A percentile compares a stretch with the other conserved stretches of the same genome.
phyloP scores from a whole-genome alignment of 805 yeast species.

The Candida maris region DNA sequence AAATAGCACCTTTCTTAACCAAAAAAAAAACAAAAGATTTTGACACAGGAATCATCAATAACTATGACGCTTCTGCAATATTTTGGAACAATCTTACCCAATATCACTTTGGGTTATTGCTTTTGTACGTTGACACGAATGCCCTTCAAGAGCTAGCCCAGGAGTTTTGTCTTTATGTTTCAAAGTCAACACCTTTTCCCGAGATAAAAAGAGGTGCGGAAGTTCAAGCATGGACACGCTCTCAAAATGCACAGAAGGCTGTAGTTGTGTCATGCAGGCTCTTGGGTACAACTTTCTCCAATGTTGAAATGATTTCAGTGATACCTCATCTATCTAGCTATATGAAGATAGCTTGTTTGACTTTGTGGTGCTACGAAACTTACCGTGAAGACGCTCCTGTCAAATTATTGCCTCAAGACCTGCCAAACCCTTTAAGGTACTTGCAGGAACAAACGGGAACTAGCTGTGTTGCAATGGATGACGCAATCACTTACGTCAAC shows the following conservation, averaged over 20 bases:
- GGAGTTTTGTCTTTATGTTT: constrained; percentile 1
- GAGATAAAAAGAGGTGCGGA: constrained; percentile 1
- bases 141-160: constrained; percentile 7
- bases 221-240: constrained; percentile 11
- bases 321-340: constrained; percentile 25
- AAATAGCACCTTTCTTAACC: constrained; percentile 4
- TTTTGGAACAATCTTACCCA: constrained; percentile 27
- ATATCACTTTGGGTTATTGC: constrained; percentile 12
- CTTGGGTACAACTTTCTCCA: constrained; percentile 23
- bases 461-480: constrained; percentile 12
- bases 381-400: constrained; percentile 13
- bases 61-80: constrained; percentile 32
- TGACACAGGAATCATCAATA: constrained; percentile 19
- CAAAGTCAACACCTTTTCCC: constrained; percentile 2
- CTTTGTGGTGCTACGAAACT: constrained; percentile 18
- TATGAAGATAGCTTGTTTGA: constrained; percentile 8
- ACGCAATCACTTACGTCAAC: constrained; percentile 16
- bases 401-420: no score
- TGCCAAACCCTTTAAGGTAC: no score
- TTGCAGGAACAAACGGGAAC: no score
- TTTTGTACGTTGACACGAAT: constrained; percentile 8
- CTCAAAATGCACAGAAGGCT: constrained; percentile 8
- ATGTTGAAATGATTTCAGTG: constrained; percentile 19
- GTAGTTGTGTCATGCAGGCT: constrained; percentile 28
- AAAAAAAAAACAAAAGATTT: background rate